Conservation (phyloP, 208 protist species). For the Trichomonas tenax region DNA sequence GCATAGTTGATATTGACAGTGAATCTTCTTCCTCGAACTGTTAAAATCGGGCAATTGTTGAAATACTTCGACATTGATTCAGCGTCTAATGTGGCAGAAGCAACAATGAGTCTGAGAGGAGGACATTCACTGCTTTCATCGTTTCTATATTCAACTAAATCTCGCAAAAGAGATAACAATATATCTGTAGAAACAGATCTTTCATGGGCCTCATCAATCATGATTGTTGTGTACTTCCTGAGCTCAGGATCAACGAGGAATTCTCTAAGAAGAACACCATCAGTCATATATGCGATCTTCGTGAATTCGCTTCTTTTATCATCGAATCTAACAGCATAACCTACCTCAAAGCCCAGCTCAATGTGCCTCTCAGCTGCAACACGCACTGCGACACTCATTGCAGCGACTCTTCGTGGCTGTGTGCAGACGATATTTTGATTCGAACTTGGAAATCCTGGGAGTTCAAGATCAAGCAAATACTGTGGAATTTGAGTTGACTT, state of each 20-base stretch:
- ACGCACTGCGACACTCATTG: conserved; percentile 85
- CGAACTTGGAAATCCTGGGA: background rate
- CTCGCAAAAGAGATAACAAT: background rate
- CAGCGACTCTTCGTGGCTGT: conserved; percentile 91
- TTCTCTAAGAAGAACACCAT: conserved; percentile 61
- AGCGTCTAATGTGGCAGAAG: conserved; percentile 12
- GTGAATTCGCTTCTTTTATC: conserved; percentile 18
- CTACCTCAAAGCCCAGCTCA: conserved; percentile 67
- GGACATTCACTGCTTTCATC: background rate
- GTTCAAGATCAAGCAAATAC: conserved; percentile 20
- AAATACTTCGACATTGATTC: conserved; percentile 17
- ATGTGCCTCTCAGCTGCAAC: conserved; percentile 91
- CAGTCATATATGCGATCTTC: conserved; percentile 58
- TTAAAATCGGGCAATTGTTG: background rate
- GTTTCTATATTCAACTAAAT: background rate
- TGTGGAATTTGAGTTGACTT: conserved; percentile 28
- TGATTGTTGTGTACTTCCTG: conserved; percentile 29
- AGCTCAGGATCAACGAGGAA: conserved; percentile 55
- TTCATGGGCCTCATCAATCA: conserved; percentile 25
- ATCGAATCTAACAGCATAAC: conserved; percentile 30
- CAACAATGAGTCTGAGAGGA: background rate
- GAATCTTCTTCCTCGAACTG: background rate
- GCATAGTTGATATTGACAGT: conserved; percentile 14
- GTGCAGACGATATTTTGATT: conserved; percentile 62
- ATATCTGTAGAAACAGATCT: conserved; percentile 11